Base-by-base conservation (phyloP, 78 protist species). In the Dictyostelium capitatum region DNA sequence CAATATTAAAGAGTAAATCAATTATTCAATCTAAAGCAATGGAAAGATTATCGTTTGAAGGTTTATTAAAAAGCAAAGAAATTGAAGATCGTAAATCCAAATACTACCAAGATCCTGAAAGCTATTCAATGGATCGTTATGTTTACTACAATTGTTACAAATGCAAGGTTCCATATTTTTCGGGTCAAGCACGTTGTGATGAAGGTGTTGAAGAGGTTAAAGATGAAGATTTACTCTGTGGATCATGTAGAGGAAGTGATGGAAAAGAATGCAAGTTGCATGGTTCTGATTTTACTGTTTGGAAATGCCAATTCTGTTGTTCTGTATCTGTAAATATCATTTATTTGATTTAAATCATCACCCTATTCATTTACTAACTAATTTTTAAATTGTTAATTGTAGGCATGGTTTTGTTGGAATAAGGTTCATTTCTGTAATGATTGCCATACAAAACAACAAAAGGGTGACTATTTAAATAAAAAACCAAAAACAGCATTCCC, bases 221-320 rank as follows among this genome's bases (percentile, higher is more conserved):
- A 46, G 83, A 84, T 9, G 78, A 85, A 20, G 92, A 85, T 9
- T 75, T 85, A 9, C 15, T 85, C n/a, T 85, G 92, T 85, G 65
- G 53, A 4, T 46, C 57, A 3, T 85, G 92, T 62, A 30, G 56
- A 19, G 91, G 91, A 14, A 54, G 47, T n/a, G 70, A 54, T 37
- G 67, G 43, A 32, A 56, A 85, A 43, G 56, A 85, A 75, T 85
- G 92, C 48, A 85, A 53, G 4, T 15, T 75, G 8, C 92, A 85
- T 75, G 92, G 92, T 28, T 54, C 54, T 43, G 92, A 85, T 32
- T 85, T 72, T 72, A 54, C 41, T 28, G 65, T 54, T 23, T 85
- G 80, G 65, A 85, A 85, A 48, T 85, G 92, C 74, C 82, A 85
- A 25, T 85, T 74, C 47, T 85, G 92, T 75, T 85, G 92, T 75